Evolutionary conservation across 768 basidiomycete species (phyloP), one percentile per base, ranked within the genome.

Genomic region (Suillus clintonianus): DNA sequence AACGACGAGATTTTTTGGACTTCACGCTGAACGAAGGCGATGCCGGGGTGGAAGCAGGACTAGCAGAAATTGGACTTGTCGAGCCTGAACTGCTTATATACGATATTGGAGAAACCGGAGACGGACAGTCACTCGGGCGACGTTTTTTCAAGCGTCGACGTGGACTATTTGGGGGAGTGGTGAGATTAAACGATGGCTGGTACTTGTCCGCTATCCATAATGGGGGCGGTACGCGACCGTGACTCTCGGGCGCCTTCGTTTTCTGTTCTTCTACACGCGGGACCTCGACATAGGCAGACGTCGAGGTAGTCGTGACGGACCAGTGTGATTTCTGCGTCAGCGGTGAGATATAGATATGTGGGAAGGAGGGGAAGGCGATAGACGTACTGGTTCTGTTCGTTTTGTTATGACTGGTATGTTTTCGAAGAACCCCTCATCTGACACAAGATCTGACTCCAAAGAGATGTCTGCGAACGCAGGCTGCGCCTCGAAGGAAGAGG

Each of bases 281-380:
- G 14, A 68, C 64, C 7, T 74, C 70, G 19, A 77, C 62, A 48
- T 71, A 71, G 51, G 72, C 68, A 39, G 77, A 78, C 3, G 77
- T 77, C 5, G 78, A 73, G 0, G 70, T 73, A 6, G 77, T 78
- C 37, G 77, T 75, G 30, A 68, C 67, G 36, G 77, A 78, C 61
- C 79, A 79, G 19, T 74, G 77, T 10, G 77, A 78, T 48, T 51
- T 67, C 78, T 77, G 54, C 14, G 56, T 17, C n/a, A 30, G 42
- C 22, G 11, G 43, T 32, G 15, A 45, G 32, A 50, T 47, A 17
- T 15, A 45, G 32, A 50, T 47, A 17, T 67, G 22, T 11, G 32
- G 15, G 42, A 4, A 4, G 43, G 30, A 10, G 15, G 10, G 30
- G 15, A 24, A 30, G 36, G 17, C 6, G 7, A 36, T 4, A n/a